Evolutionary conservation across 176 grass and related monocot genomes (phyloP).

Genomic region (Sorghum bicolor): DNA sequence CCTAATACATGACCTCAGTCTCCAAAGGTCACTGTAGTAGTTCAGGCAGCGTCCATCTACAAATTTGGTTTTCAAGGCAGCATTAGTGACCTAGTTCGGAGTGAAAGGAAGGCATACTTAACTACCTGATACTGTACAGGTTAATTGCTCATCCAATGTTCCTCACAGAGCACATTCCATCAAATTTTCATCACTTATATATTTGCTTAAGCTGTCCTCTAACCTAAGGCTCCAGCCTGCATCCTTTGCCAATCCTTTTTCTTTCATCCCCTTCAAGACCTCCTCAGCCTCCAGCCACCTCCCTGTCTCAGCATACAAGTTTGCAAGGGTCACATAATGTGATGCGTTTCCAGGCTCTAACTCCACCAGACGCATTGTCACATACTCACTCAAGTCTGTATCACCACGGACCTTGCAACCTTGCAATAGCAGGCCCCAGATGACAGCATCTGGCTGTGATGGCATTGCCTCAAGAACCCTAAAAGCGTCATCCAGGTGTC

Average conservation of each 20-base stretch:
- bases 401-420: slow-evolving; percentile 50
- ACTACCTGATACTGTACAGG: not conserved
- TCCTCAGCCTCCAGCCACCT: slow-evolving; percentile 68
- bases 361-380: slow-evolving; percentile 52
- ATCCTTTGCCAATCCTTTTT: slow-evolving; percentile 56
- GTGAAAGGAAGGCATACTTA: not conserved
- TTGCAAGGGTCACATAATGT: slow-evolving; percentile 64
- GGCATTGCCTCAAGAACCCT: slow-evolving; percentile 57
- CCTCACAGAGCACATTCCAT: slow-evolving; percentile 19
- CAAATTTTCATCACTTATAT: slow-evolving; percentile 2
- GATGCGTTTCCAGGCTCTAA: slow-evolving; percentile 62
- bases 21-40: not conserved
- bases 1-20: slow-evolving; percentile 43
- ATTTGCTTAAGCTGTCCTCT: slow-evolving; percentile 18
- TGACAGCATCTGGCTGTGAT: slow-evolving; percentile 46
- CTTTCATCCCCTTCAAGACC: slow-evolving; percentile 50
- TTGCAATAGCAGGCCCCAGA: slow-evolving; percentile 67
- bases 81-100: not conserved
- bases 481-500: slow-evolving; percentile 47
- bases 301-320: slow-evolving; percentile 58
- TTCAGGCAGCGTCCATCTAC: not conserved
- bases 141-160: not conserved
- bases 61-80: not conserved
- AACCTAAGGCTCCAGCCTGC: slow-evolving; percentile 57
- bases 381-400: slow-evolving; percentile 43